Conservation (phyloP, 371 early-diverging fungal genomes). For the Phascolomyces articulosus region DNA sequence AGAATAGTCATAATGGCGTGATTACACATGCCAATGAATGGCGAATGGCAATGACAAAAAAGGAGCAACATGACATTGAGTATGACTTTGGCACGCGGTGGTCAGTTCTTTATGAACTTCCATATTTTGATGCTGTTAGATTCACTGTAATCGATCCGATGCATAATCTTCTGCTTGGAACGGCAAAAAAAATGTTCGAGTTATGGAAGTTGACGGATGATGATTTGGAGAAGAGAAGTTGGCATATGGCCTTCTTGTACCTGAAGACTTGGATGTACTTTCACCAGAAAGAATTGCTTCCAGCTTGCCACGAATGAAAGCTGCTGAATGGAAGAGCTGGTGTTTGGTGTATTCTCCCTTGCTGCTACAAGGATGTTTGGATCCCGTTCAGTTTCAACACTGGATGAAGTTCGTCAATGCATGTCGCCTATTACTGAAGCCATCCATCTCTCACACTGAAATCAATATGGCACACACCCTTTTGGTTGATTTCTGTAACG, state of each 20-base stretch:
- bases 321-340: conserved; percentile 13
- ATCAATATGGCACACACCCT: neutral
- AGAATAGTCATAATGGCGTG: neutral
- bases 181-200: conserved; percentile 1
- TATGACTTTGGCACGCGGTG: conserved; percentile 11
- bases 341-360: conserved; percentile 3
- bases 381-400: neutral
- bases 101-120: conserved; percentile 9
- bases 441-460: neutral
- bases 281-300: neutral
- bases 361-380: neutral
- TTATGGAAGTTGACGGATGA: neutral
- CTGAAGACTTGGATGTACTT: neutral
- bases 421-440: conserved; percentile 1
- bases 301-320: neutral
- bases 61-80: neutral
- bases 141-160: conserved; percentile 14
- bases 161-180: conserved; percentile 17
- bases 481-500: neutral
- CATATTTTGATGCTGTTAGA: conserved; percentile 17
- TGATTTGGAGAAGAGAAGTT: neutral
- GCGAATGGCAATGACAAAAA: neutral
- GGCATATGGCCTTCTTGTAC: neutral
- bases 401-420: conserved; percentile 14
- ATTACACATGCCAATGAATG: neutral